Evolutionary conservation across 352 stramenopile species (phyloP).

Genomic region (Pythium aphanidermatum): DNA sequence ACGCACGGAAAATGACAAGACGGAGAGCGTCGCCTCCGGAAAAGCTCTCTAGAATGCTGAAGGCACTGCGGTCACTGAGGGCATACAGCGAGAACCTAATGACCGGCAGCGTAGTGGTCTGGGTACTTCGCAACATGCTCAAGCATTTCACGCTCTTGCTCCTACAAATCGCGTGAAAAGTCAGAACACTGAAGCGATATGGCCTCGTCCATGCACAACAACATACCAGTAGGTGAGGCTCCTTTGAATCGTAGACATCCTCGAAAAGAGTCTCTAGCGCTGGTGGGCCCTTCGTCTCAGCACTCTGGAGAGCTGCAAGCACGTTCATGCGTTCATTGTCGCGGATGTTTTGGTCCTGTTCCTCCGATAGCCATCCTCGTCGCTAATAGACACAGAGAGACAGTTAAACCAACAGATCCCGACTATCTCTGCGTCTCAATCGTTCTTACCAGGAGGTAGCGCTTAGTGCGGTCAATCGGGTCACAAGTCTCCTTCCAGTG

Average conservation of each 20-base stretch:
- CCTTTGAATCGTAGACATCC: constrained; percentile 96
- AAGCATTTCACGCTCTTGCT: constrained; percentile 91
- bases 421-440: too few species aligned
- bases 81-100: too few species aligned
- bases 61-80: too few species aligned
- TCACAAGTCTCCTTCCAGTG: constrained; percentile 86
- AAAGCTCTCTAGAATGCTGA: background rate
- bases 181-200: constrained; percentile 1
- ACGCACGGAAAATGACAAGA: too few species aligned
- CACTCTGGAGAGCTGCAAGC: constrained; percentile 75
- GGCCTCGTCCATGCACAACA: too few species aligned
- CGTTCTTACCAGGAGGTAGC: constrained; percentile 86
- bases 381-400: constrained; percentile 30
- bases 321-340: constrained; percentile 91
- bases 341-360: constrained; percentile 76
- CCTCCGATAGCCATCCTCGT: constrained; percentile 86
- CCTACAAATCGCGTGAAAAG: constrained; percentile 23
- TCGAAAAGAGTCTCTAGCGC: constrained; percentile 92
- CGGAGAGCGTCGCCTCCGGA: too few species aligned
- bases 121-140: constrained; percentile 93
- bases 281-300: constrained; percentile 91
- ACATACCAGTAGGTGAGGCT: constrained; percentile 84
- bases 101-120: constrained; percentile 73
- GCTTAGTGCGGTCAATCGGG: constrained; percentile 88
- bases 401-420: too few species aligned